Percentiles rank a stretch among this genome's conserved stretches.
Conservation (phyloP, 1,139 yeast genomes). For the Magnusiomyces paraingens region DNA sequence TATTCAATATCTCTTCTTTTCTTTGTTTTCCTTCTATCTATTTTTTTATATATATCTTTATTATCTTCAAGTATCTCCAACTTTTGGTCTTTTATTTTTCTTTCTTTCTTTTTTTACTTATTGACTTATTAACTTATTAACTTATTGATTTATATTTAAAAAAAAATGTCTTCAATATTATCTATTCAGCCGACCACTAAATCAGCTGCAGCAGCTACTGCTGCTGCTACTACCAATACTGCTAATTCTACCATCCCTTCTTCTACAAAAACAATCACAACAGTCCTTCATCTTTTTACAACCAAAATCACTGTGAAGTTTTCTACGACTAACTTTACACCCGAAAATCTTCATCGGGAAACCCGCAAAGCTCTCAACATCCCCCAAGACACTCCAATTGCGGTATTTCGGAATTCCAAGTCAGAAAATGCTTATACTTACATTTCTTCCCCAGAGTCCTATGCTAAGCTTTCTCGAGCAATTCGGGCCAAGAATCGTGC, state of each 20-base stretch:
- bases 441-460: conserved; percentile 41
- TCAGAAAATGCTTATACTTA: conserved; percentile 9
- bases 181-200: no score
- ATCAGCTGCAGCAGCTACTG: no score
- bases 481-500: conserved; percentile 33
- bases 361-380: neutral
- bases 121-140: no score
- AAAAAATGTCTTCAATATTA: no score
- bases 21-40: no score
- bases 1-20: no score
- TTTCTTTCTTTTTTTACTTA: no score
- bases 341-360: neutral
- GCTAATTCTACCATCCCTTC: neutral
- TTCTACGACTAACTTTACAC: neutral
- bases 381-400: neutral
- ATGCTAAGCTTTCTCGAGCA: conserved; percentile 42
- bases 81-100: no score
- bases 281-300: neutral
- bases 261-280: neutral
- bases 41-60: no score
- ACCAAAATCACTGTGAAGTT: neutral
- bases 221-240: neutral
- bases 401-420: conserved; percentile 2
- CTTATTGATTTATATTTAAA: no score
- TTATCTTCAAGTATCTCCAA: no score